Conservation (phyloP, 1,284 basidiomycete species). For the Austropuccinia psidii region DNA sequence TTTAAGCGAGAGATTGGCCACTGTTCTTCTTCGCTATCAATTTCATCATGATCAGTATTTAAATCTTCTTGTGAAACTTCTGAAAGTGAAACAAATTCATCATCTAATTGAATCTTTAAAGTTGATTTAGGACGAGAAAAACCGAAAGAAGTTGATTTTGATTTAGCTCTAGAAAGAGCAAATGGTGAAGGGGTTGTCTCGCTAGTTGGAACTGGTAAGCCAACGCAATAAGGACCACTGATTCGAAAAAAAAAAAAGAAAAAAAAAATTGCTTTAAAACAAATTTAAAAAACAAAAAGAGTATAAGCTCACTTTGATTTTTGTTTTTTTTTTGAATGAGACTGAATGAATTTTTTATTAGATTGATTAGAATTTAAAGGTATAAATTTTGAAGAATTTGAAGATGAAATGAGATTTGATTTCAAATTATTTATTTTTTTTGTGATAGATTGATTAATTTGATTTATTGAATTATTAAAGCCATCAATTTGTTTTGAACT, state of each 20-base stretch:
- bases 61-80: slow-evolving; percentile 14
- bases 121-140: slow-evolving; percentile 4
- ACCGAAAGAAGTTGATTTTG: background rate
- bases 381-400: no score
- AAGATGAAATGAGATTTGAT: no score
- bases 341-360: no score
- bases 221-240: background rate
- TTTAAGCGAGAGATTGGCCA: slow-evolving; percentile 19
- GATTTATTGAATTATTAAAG: no score
- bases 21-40: slow-evolving; percentile 31
- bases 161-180: background rate
- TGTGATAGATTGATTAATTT: no score
- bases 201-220: slow-evolving; percentile 10
- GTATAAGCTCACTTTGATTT: no score
- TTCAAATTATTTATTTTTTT: no score
- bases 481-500: no score
- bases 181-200: slow-evolving; percentile 29
- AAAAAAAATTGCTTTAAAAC: no score
- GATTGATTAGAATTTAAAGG: no score
- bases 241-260: background rate
- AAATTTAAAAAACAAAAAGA: no score
- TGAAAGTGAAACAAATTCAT: background rate
- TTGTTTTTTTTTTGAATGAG: no score
- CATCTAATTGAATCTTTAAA: slow-evolving; percentile 7
- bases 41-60: background rate